A percentile compares a stretch with the other conserved stretches of the same genome.
phyloP scores from a whole-genome alignment of 495 filamentous ascomycete species.

The Penicillium coffeae region DNA sequence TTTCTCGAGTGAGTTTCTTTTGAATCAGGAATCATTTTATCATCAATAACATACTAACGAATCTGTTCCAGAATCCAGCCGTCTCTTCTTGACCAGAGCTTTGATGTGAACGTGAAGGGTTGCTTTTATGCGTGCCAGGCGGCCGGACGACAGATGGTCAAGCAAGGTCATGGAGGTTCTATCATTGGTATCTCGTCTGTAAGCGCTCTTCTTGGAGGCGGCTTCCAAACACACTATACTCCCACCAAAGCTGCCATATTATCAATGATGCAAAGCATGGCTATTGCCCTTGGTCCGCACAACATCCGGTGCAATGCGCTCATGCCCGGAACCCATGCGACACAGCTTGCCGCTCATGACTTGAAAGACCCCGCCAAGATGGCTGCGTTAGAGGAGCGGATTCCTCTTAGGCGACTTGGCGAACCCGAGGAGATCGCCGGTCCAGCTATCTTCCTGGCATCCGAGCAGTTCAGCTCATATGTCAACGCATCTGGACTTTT shows the following conservation, averaged over 20 bases:
- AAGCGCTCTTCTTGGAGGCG: slow-evolving; percentile 30
- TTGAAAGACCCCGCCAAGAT: slow-evolving; percentile 56
- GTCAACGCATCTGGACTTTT: slow-evolving; percentile 22
- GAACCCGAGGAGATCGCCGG: slow-evolving; percentile 31
- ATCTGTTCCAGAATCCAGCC: slow-evolving; percentile 28
- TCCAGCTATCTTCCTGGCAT: slow-evolving; percentile 29
- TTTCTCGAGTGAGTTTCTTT: slow-evolving; percentile 58
- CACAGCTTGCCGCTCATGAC: slow-evolving; percentile 67
- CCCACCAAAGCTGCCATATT: slow-evolving; percentile 48
- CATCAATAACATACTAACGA: not conserved
- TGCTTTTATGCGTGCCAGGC: slow-evolving; percentile 67
- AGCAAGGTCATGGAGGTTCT: slow-evolving; percentile 35
- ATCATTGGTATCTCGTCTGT: slow-evolving; percentile 49
- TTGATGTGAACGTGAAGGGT: slow-evolving; percentile 57
- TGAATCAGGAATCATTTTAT: not conserved
- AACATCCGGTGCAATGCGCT: slow-evolving; percentile 32
- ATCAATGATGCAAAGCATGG: slow-evolving; percentile 44
- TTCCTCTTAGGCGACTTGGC: slow-evolving; percentile 59
- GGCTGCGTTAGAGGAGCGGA: slow-evolving; percentile 69
- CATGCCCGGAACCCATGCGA: slow-evolving; percentile 26
- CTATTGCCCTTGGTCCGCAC: slow-evolving; percentile 23
- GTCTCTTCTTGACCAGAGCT: slow-evolving; percentile 33
- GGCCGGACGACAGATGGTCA: slow-evolving; percentile 27
- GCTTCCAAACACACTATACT: slow-evolving; percentile 37
- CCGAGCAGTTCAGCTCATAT: slow-evolving; percentile 28